Conservation (phyloP, 352 stramenopile genomes). For the Phytophthora sojae region DNA sequence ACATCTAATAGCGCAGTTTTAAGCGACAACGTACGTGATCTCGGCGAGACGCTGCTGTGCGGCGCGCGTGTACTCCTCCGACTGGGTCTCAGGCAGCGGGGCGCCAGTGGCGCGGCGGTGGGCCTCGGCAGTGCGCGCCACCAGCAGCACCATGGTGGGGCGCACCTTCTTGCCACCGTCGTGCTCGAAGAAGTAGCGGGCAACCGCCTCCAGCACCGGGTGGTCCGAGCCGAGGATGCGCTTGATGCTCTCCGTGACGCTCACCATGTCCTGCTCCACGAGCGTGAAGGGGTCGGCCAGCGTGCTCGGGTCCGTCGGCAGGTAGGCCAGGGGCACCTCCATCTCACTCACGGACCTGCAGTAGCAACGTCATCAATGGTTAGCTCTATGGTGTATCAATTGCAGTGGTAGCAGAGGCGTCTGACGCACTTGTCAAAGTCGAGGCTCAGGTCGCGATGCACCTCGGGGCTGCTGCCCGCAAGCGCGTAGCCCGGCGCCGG, state of each 20-base stretch:
- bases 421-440: slow-evolving; percentile 48
- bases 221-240: slow-evolving; percentile 97
- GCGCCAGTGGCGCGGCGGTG: slow-evolving; percentile 56
- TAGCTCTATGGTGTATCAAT: too few species aligned
- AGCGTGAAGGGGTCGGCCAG: slow-evolving; percentile 94
- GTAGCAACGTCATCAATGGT: neutral
- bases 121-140: slow-evolving; percentile 92
- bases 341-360: slow-evolving; percentile 33
- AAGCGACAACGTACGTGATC: slow-evolving; percentile 74
- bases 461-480: slow-evolving; percentile 29
- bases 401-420: too few species aligned
- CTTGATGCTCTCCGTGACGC: slow-evolving; percentile 95
- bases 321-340: slow-evolving; percentile 51
- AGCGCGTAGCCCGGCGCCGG: slow-evolving; percentile 71
- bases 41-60: slow-evolving; percentile 84
- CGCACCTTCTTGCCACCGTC: slow-evolving; percentile 98
- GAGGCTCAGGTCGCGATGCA: slow-evolving; percentile 44
- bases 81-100: slow-evolving; percentile 63
- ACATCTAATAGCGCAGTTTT: neutral
- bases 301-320: slow-evolving; percentile 57
- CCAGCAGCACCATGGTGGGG: slow-evolving; percentile 97
- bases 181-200: slow-evolving; percentile 95
- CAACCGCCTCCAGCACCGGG: slow-evolving; percentile 96
- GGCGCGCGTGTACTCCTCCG: slow-evolving; percentile 73
- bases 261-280: slow-evolving; percentile 91